phyloP scores from a whole-genome alignment of 306 rosid species.

The Malus orientalis region DNA sequence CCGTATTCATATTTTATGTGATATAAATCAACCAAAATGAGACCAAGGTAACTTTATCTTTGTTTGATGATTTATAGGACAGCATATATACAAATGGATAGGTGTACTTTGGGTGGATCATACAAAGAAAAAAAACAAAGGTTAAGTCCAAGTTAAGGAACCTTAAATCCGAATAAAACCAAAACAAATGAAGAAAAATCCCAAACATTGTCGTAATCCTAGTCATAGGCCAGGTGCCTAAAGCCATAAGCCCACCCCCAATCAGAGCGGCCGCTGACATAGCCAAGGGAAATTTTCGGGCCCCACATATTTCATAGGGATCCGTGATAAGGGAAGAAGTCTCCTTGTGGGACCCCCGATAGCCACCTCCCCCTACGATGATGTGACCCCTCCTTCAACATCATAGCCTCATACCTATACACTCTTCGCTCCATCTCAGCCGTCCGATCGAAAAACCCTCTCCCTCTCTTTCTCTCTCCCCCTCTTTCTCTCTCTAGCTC shows the following conservation, averaged over 20 bases:
- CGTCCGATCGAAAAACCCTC: slow-evolving; percentile 30
- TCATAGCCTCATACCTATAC: neutral
- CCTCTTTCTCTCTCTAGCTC: neutral
- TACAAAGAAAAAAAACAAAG: neutral
- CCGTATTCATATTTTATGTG: no score
- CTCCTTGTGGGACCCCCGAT: slow-evolving; percentile 25
- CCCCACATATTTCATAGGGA: slow-evolving; percentile 39
- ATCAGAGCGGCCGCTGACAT: slow-evolving; percentile 24
- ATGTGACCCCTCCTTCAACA: neutral
- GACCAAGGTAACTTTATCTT: neutral
- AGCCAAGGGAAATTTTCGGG: neutral
- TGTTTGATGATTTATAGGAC: neutral
- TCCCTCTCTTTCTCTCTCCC: neutral
- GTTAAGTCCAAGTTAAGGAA: neutral
- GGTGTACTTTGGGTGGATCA: neutral
- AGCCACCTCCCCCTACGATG: neutral
- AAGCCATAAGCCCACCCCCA: slow-evolving; percentile 4
- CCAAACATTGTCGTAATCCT: neutral
- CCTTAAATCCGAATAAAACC: neutral
- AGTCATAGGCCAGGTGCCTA: neutral
- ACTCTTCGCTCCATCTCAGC: slow-evolving; percentile 15
- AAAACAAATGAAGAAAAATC: neutral
- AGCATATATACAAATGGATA: neutral
- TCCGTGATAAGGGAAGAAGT: slow-evolving; percentile 41
- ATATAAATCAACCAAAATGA: no score